These are phyloP conservation scores for Tetrapyrgos nigripes DNA, from an alignment of 1,284 basidiomycete species.

Conservation along the genomic window DNA sequence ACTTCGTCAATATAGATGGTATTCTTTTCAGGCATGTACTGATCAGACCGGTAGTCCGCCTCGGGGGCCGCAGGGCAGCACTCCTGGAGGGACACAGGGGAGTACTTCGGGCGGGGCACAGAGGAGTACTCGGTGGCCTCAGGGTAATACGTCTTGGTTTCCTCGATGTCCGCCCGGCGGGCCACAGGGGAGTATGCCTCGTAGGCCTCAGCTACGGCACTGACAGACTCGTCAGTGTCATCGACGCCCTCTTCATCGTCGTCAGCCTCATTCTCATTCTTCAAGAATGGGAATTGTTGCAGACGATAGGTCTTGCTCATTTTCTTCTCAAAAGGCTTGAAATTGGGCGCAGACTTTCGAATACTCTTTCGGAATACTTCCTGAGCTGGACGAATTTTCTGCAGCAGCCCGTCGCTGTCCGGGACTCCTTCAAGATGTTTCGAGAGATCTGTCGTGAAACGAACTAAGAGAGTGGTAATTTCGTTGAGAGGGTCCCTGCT, in stretches of 20 bases:
- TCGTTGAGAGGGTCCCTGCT: constrained; percentile 62
- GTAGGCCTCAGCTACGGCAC: constrained; percentile 14
- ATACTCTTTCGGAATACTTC: constrained; percentile 54
- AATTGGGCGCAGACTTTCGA: constrained; percentile 58
- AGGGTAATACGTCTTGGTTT: not conserved
- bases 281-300: constrained; percentile 10
- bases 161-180: not conserved
- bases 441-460: constrained; percentile 52
- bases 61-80: no score
- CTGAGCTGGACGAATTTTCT: constrained; percentile 57
- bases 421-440: constrained; percentile 59
- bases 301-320: constrained; percentile 5
- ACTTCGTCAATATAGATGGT: constrained; percentile 66
- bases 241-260: not conserved
- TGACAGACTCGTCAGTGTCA: not conserved
- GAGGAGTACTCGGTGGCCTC: no score
- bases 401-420: constrained; percentile 54
- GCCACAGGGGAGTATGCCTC: constrained; percentile 9
- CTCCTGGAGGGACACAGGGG: no score
- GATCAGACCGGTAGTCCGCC: not conserved
- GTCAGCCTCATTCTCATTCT: constrained; percentile 15
- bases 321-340: constrained; percentile 28
- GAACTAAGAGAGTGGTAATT: constrained; percentile 52
- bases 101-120: no score
- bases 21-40: not conserved